phyloP scores from a whole-genome alignment of 2,329 filamentous ascomycete genomes.

The Boeremia exigua region DNA sequence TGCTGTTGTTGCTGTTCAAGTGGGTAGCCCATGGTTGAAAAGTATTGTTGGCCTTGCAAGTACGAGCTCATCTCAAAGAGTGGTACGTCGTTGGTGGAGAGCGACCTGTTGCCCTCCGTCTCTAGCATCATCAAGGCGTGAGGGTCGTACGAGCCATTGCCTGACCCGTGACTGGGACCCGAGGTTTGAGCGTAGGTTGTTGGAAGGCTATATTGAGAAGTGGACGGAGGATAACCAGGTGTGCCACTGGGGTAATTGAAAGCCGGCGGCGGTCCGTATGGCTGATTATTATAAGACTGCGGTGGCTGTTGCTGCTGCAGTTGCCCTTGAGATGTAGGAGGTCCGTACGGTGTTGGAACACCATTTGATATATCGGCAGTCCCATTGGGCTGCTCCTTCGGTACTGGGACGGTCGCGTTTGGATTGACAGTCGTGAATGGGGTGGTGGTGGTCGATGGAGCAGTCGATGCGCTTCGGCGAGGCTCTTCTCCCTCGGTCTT shows the following conservation, averaged over 20 bases:
- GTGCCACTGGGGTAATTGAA: not conserved
- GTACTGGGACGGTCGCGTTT: not conserved
- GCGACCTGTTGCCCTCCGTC: not conserved
- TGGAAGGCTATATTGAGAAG: not conserved
- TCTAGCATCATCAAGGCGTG: slow-evolving; percentile 4
- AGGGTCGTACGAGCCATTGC: not conserved
- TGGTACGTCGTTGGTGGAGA: not conserved
- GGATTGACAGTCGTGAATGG: slow-evolving; percentile 24
- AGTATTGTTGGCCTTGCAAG: too few relatives aligned
- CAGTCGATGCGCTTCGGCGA: slow-evolving; percentile 4
- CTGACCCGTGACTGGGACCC: not conserved
- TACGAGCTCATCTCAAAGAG: not conserved
- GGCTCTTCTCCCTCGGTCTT: slow-evolving; percentile 7
- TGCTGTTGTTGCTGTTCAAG: too few relatives aligned
- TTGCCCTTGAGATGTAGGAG: not conserved
- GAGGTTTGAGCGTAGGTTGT: not conserved
- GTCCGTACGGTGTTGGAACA: not conserved
- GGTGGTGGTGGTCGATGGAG: not conserved
- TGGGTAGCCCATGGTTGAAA: too few relatives aligned
- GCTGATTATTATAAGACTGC: slow-evolving; percentile 2
- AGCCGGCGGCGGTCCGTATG: not conserved
- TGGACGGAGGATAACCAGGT: not conserved
- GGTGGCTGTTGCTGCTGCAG: slow-evolving; percentile 5
- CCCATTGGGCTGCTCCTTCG: not conserved
- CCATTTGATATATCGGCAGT: not conserved